Conservation (phyloP, 2,329 filamentous ascomycete species). For the Albophoma yamanashiensis region DNA sequence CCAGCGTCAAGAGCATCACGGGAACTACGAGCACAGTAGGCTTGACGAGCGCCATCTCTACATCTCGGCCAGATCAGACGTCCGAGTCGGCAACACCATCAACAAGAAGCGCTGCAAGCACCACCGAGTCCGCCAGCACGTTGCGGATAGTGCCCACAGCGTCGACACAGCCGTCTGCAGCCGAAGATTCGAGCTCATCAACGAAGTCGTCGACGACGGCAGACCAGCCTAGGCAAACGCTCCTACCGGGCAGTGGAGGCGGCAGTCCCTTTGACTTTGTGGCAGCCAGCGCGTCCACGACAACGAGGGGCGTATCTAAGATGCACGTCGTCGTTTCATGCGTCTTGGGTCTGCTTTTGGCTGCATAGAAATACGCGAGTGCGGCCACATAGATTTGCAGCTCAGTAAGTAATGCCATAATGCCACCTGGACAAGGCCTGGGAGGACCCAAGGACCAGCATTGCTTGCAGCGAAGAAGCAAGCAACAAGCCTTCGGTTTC, state of each 20-base stretch:
- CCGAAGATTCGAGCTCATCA: not conserved
- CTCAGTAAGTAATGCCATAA: too few species aligned
- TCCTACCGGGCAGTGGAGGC: conserved; percentile 8
- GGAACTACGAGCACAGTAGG: not conserved
- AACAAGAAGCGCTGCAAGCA: not conserved
- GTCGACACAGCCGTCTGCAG: not conserved
- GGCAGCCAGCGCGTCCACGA: not conserved
- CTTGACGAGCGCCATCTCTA: not conserved
- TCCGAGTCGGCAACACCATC: not conserved
- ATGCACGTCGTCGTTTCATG: not conserved
- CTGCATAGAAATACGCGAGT: not conserved
- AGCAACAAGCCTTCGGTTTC: not conserved
- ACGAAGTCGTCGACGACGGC: conserved; percentile 2
- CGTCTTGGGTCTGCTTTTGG: not conserved
- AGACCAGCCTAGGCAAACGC: conserved; percentile 1
- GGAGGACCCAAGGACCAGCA: not conserved
- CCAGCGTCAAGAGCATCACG: not conserved
- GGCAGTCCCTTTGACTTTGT: conserved; percentile 11
- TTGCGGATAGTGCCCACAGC: not conserved
- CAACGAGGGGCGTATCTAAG: not conserved
- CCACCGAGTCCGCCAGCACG: not conserved
- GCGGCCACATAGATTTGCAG: not conserved
- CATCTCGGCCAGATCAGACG: not conserved
- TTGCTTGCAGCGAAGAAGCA: not conserved
- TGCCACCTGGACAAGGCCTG: not conserved